phyloP scores from a whole-genome alignment of 805 yeast species.

The Komagataella ulmi region DNA sequence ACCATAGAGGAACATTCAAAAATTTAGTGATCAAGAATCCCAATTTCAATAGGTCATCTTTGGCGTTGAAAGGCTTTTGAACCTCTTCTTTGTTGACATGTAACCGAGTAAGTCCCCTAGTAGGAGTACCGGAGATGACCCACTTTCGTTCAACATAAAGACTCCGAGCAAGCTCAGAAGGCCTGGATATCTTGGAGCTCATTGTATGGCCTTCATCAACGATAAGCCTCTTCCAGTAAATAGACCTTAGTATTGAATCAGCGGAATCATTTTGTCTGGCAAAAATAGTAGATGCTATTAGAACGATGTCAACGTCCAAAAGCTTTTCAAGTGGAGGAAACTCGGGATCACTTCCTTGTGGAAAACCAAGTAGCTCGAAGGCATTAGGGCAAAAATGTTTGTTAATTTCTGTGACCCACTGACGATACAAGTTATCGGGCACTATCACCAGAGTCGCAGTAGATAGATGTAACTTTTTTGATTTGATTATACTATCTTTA shows the following conservation, averaged over 20 bases:
- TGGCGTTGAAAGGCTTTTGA: conserved; percentile 34
- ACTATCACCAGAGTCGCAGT: conserved; percentile 44
- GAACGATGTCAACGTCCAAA: conserved; percentile 34
- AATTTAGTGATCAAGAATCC: conserved; percentile 41
- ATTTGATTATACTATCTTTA: conserved; percentile 2
- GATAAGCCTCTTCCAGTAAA: conserved; percentile 58
- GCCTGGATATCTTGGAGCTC: conserved; percentile 35
- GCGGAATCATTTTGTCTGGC: conserved; percentile 22
- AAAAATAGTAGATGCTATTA: conserved; percentile 35
- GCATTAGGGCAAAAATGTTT: conserved; percentile 34
- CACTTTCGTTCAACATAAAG: conserved; percentile 49
- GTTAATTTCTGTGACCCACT: conserved; percentile 46
- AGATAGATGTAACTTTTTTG: conserved; percentile 26
- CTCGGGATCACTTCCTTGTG: conserved; percentile 4
- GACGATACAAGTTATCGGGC: conserved; percentile 55
- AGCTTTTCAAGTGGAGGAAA: conserved; percentile 21
- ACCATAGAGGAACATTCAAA: conserved; percentile 48
- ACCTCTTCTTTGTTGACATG: conserved; percentile 30
- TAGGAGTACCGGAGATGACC: conserved; percentile 71
- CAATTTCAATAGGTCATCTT: conserved; percentile 37
- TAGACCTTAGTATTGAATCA: conserved; percentile 22
- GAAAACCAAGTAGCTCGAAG: conserved; percentile 21
- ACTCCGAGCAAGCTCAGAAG: conserved; percentile 32
- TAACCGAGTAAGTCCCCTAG: conserved; percentile 50
- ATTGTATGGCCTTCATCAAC: conserved; percentile 70